Evolutionary conservation across 225 moss, liverwort and hornwort genomes (phyloP), one percentile per base, ranked within the genome.

Genomic region (Sphagnum tenellum): DNA sequence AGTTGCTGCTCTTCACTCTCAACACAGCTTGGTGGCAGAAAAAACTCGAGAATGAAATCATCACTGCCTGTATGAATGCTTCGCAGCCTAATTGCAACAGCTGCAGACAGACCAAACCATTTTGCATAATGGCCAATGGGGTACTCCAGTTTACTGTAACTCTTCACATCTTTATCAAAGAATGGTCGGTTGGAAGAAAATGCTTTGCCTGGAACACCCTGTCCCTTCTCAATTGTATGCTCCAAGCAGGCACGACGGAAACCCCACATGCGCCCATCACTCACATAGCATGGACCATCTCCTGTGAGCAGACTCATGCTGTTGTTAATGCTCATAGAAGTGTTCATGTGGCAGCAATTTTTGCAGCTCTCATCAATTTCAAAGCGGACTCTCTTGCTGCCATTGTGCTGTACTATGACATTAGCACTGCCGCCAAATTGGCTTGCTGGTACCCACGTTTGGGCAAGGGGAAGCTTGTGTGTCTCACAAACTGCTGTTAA

Each of bases 1-100:
- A 75, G 55, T 74, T 93, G 93, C 59, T 98, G 98, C 79, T 89
- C 90, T 51, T 80, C 79, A 73, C 90, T 81, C 57, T 89, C 89
- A 46, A 79, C 72, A 63, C 87, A 93, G 57, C 78, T 62, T 7
- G 79, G 84, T 59, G 98, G 98, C 50, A 98, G 90, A 59, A 98
- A 93, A 73, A 98, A 98, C 78, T 98, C 98, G 3, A 98, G 77
- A 62, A 98, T 87, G 62, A 83, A 98, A 58, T 98, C 98, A 66
- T 98, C 98, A 63, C 75, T 86, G 50, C 98, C 93, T 8, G 90
- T 89, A 73, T 98, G 90, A 50, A 90, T 85, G 59, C 98, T 98
- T 67, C 98, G 86, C 7, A 98, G 83, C 58, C 98, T 87, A 64
- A 98, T 90, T 46, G 93, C 98, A 3, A 98, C 93, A 52, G 98